Percentiles rank a stretch among this genome's conserved stretches.
Evolutionary conservation across 2,329 filamentous ascomycete genomes (phyloP).

Genomic region (Cercospora sesami): DNA sequence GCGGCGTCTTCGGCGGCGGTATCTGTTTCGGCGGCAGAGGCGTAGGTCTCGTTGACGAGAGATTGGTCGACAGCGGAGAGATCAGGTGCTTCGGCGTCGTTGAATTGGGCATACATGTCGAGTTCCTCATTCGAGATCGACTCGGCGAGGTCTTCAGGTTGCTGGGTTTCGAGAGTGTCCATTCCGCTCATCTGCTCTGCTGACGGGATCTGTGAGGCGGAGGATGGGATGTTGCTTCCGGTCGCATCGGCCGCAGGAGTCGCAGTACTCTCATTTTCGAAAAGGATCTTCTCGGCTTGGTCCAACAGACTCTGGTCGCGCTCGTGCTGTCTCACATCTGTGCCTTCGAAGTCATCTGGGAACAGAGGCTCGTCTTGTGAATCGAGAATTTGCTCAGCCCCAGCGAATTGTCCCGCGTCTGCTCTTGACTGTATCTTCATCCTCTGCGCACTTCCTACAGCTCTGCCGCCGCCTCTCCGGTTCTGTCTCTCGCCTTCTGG

Average conservation of each 20-base stretch:
- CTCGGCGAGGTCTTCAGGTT: background rate
- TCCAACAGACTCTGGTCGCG: slow-evolving; percentile 20
- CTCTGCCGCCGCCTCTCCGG: background rate
- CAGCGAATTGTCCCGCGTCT: slow-evolving; percentile 2
- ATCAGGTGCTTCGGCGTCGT: background rate
- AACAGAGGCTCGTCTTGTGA: slow-evolving; percentile 14
- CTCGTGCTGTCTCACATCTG: slow-evolving; percentile 22
- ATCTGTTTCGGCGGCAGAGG: background rate
- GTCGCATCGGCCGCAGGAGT: background rate
- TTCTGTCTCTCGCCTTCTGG: slow-evolving; percentile 21
- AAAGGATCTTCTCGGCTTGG: slow-evolving; percentile 16
- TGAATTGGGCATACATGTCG: background rate
- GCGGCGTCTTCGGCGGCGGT: slow-evolving; percentile 19
- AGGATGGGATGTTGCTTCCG: background rate
- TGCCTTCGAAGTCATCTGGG: slow-evolving; percentile 18
- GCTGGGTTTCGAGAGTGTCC: slow-evolving; percentile 1
- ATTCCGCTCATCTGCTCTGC: slow-evolving; percentile 7
- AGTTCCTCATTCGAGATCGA: slow-evolving; percentile 6
- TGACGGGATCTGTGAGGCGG: background rate
- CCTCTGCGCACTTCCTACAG: background rate
- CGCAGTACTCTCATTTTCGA: background rate
- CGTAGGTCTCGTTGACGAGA: slow-evolving; percentile 18
- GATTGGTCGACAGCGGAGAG: slow-evolving; percentile 17
- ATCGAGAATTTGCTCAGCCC: background rate
- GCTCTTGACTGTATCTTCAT: slow-evolving; percentile 3